Base-by-base conservation (phyloP, 108 stramenopile genomes). In the Nitzschia putrida region DNA sequence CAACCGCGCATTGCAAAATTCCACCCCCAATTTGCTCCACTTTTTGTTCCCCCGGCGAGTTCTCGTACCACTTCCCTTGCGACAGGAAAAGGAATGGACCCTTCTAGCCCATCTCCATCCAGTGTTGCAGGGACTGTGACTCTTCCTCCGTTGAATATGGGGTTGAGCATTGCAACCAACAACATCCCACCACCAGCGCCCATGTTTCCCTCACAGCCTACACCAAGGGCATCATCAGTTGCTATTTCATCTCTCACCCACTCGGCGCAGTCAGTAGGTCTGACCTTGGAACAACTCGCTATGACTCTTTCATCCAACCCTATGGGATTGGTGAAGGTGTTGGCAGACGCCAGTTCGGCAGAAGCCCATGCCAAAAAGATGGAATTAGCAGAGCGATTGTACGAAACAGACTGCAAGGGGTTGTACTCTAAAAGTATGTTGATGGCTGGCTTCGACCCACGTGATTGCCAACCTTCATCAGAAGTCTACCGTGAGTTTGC, bases 241-340 rank as follows among this genome's bases (percentile, higher is more conserved):
- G 85, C 85, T 20, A 56, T 85, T 12, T 69, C 78, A 16, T 73
- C 75, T 13, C 60, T 85, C 24, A 53, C 61, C 9, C 18, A 68
- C 34, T 77, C 76, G 13, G 80, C 85, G 2, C 71, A 70, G 24
- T 23, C 72, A 4, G 69, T 77, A 7, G 85, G 85, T 3, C 61
- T 85, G 50, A 80, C 78, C 7, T 64, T 85, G 16, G 81, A 81
- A 18, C 81, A 85, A 44, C 64, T 85, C 13, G 80, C 85, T 8
- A 40, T 80, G 53, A 55, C 68, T 1, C 64, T 85, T 14, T 41
- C 57, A 24, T 71, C 75, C 16, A 66, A 66, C 39, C 47, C 72
- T 22, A 53, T 69, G 8, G 70, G 40, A 51, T 53, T 83, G 59
- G 49, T 59, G 37, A 74, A 79, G 70, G 21, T 76, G 18, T 21